Base-by-base conservation (phyloP, 1,139 yeast species). In the Kodamaea sp. region DNA sequence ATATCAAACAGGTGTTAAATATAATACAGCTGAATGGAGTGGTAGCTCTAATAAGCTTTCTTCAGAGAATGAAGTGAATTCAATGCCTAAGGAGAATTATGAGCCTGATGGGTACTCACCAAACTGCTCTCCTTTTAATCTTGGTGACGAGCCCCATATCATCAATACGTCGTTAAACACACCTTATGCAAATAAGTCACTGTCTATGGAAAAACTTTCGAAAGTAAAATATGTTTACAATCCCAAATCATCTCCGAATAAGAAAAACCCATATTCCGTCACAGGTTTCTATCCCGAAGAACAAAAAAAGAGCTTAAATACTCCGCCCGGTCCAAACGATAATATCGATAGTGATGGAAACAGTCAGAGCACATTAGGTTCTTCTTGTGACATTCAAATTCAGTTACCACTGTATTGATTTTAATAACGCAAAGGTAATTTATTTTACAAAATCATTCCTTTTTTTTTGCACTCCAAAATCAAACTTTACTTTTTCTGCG, bases 301-400 rank as follows among this genome's bases (percentile, higher is more conserved):
- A 12, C 25, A 6, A 5, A 24, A 33, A n/a, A 20, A 12, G 24
- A 37, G 8, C 12, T 26, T 7, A 29, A 29, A n/a, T 8, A 25
- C 28, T 23, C 8, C 6, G 10, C 9, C 7, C 25, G 34, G 11
- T 9, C 10, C 8, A 29, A 36, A 36, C 5, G 31, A 10, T 4
- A 8, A 29, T 8, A 36, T 35, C 8, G 38, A 38, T 9, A 30
- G 35, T 12, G 43, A 40, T 24, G 29, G 9, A 23, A 24, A 30
- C 8, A 40, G 45, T 7, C 41, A 34, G 24, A 35, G 45, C 6
- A 42, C 47, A 2, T 25, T 34, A 8, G 34, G 37, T 26, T 40
- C 47, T 2, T 43, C 47, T n/a, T 39, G 45, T 24, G 49, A 46
- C 26, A 45, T 46, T 9, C 48, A 43, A 36, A 46, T 46, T 26